Percentiles rank a stretch among this genome's conserved stretches.
Conservation (phyloP, 345 rosid species). For the Corchorus capsularis region DNA sequence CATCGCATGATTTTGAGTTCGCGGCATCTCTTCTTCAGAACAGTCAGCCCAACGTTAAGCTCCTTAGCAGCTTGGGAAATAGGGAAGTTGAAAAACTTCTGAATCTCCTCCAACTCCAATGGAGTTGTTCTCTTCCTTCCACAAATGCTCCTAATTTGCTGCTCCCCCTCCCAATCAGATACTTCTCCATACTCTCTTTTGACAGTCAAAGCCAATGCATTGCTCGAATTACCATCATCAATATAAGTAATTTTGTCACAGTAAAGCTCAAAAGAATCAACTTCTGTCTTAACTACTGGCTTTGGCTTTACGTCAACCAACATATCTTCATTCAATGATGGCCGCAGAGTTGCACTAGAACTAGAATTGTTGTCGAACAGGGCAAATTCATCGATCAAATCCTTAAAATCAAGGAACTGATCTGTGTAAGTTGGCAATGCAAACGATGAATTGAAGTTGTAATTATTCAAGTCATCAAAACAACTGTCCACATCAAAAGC, state of each 20-base stretch:
- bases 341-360: no score
- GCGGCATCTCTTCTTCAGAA: slow-evolving; percentile 75
- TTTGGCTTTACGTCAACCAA: slow-evolving; percentile 19
- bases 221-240: not conserved
- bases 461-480: not conserved
- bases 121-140: slow-evolving; percentile 28
- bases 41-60: slow-evolving; percentile 66
- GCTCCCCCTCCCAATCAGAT: not conserved
- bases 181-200: slow-evolving; percentile 12
- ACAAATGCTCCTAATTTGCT: not conserved
- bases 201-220: not conserved
- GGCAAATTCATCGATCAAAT: not conserved
- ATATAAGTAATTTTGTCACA: not conserved
- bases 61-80: slow-evolving; percentile 69
- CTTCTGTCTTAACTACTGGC: not conserved
- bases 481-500: slow-evolving; percentile 2
- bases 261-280: not conserved
- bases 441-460: not conserved
- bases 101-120: slow-evolving; percentile 49
- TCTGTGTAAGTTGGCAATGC: not conserved
- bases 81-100: slow-evolving; percentile 57
- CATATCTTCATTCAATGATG: not conserved
- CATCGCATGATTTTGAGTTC: slow-evolving; percentile 72
- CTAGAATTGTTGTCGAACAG: not conserved
- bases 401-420: slow-evolving; percentile 4